Percentiles rank a stretch among this genome's conserved stretches.
phyloP scores from a whole-genome alignment of 1,284 basidiomycete species.

The Vanrija humicola region DNA sequence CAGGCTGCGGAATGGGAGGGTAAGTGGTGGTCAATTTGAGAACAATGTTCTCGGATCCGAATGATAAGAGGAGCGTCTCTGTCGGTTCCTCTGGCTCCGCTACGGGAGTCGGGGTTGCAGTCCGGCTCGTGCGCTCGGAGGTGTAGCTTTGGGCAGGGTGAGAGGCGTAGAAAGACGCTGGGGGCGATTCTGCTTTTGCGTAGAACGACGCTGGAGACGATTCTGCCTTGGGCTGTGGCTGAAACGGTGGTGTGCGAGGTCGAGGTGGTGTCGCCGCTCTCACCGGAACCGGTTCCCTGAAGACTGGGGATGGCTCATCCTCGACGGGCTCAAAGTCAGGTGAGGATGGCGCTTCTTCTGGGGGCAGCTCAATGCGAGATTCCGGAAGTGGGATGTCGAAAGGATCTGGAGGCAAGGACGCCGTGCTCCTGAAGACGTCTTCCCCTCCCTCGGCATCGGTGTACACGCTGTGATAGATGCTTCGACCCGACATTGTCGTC shows the following conservation, averaged over 20 bases:
- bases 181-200: neutral
- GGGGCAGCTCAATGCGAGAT: no score
- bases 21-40: slow-evolving; percentile 31
- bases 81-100: neutral
- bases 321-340: neutral
- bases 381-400: no score
- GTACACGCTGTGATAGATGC: slow-evolving; percentile 12
- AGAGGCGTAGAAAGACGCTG: neutral
- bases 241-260: neutral
- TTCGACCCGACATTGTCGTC: slow-evolving; percentile 9
- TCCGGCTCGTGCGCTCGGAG: slow-evolving; percentile 13
- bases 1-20: neutral
- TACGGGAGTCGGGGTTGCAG: slow-evolving; percentile 23
- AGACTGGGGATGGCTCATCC: neutral
- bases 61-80: slow-evolving; percentile 29
- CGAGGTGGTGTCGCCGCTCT: neutral
- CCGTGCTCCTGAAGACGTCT: neutral
- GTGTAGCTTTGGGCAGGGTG: neutral
- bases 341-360: neutral
- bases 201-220: neutral
- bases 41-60: slow-evolving; percentile 41
- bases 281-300: neutral
- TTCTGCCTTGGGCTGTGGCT: neutral
- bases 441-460: no score
- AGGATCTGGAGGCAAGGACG: no score